Evolutionary conservation across 2,329 filamentous ascomycete genomes (phyloP), one percentile per base, ranked within the genome.

Genomic region (Knoxdaviesia proteae): DNA sequence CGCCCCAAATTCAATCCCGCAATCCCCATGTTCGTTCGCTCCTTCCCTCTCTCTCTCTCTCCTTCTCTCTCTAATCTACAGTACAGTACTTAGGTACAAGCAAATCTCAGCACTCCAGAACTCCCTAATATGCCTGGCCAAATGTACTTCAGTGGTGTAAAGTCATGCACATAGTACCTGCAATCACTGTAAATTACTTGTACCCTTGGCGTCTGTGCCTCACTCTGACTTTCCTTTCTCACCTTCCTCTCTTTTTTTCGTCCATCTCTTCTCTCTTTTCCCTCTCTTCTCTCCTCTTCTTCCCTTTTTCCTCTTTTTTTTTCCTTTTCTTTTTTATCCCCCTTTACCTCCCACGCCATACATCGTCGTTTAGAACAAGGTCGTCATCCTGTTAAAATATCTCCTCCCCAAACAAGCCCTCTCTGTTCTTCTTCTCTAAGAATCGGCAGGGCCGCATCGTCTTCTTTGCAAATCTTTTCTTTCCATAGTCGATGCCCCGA

Each of bases 211-310:
- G 20, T 38, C 31, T 38, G 31, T 38, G 20, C 36, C 36, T 29
- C 31, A 6, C n/a, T 35, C 29, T n/a, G n/a, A n/a, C 35, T 46
- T 35, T 45, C 42, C 52, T 51, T 48, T 51, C 49, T 47, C 50
- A 54, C 55, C 42, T 47, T 49, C 49, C 50, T 52, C 48, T 53
- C 52, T 51, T 42, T 49, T 42, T 43, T 40, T 36, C 32, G 9
- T 35, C 35, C 34, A 34, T 34, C 34, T 43, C 30, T 43, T 11
- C 30, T 10, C 40, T 29, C 36, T 6, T n/a, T 43, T 31, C 36
- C 11, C 36, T 51, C 49, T 49, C 48, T 47, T 50, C 50, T 50
- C 48, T 49, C 49, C 50, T 51, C 49, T 51, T 52, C 50, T 53
- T 46, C 40, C 47, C 33, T 52, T 46, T 41, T 49, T 49, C 36